These are phyloP conservation scores for Platismatia glauca DNA, from an alignment of 495 filamentous ascomycete species.

Conservation along the genomic window DNA sequence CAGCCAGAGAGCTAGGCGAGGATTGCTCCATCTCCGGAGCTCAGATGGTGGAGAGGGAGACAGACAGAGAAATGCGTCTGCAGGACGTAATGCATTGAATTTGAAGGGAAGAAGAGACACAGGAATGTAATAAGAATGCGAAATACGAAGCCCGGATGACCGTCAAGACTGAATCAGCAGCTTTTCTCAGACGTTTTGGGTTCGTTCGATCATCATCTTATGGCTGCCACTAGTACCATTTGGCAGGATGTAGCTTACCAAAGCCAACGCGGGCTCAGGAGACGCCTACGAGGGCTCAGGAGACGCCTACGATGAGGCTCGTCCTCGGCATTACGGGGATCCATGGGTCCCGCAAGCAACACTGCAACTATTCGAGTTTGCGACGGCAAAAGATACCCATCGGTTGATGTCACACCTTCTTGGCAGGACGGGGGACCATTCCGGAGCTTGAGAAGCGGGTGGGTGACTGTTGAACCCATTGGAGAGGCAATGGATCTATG, in stretches of 20 bases:
- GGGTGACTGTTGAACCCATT: rapidly evolving
- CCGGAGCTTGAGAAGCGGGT: neutral
- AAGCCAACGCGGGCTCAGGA: no score
- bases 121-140: neutral
- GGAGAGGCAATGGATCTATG: neutral
- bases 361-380: neutral
- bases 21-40: neutral
- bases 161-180: neutral
- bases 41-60: neutral
- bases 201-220: neutral
- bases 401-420: no score
- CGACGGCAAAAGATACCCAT: neutral
- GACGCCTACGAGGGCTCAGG: no score
- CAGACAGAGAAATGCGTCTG: neutral
- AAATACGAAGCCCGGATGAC: neutral
- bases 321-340: neutral
- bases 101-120: neutral
- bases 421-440: neutral
- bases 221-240: neutral
- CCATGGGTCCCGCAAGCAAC: neutral
- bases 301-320: no score
- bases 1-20: neutral
- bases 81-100: neutral
- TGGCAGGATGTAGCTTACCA: neutral
- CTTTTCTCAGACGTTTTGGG: neutral